Conservation (phyloP, 148 eudicot species). For the Rhododendron griersonianum region DNA sequence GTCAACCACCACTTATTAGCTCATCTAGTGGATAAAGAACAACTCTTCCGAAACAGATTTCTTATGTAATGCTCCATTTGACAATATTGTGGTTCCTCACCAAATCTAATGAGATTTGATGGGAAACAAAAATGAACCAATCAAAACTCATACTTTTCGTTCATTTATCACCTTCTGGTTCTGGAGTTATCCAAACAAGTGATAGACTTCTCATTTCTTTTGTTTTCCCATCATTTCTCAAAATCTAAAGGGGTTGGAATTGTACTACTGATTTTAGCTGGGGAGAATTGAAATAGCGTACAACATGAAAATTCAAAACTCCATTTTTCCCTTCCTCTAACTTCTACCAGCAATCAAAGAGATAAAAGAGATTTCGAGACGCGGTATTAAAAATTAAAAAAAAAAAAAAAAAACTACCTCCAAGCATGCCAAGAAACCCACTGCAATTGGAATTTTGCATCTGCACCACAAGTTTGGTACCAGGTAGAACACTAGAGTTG, state of each 20-base stretch:
- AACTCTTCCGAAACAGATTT: neutral
- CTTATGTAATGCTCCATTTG: neutral
- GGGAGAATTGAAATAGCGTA: neutral
- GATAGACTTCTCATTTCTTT: neutral
- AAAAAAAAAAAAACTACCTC: slow-evolving; percentile 46
- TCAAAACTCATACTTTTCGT: neutral
- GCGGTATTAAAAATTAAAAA: neutral
- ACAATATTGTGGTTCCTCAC: neutral
- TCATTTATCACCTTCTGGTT: neutral
- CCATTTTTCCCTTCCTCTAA: neutral
- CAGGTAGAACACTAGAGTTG: slow-evolving; percentile 50
- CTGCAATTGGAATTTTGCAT: slow-evolving; percentile 64
- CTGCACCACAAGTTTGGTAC: slow-evolving; percentile 49
- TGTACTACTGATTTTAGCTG: neutral
- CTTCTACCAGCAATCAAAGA: neutral
- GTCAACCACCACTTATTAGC: slow-evolving; percentile 10
- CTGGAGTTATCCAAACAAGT: neutral
- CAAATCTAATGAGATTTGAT: neutral
- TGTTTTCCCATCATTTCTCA: neutral
- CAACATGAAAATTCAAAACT: neutral
- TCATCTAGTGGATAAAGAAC: slow-evolving; percentile 3
- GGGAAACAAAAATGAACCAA: neutral
- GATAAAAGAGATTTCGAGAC: neutral
- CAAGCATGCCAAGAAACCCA: slow-evolving; percentile 84
- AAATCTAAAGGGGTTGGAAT: neutral